Conservation (phyloP, 495 filamentous ascomycete species). For the Penicillium canescens region DNA sequence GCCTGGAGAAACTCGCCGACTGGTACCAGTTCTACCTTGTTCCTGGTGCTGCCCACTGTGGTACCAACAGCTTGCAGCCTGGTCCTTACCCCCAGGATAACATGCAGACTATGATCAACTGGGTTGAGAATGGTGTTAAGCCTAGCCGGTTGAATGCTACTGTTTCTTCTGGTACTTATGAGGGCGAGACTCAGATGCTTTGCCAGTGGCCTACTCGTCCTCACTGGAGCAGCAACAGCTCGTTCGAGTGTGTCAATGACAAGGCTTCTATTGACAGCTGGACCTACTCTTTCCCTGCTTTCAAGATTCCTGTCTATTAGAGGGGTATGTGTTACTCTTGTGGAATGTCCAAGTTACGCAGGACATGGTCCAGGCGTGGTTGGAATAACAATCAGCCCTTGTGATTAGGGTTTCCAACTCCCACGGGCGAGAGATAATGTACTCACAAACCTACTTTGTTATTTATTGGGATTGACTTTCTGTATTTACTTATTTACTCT, state of each 20-base stretch:
- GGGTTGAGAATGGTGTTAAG: constrained; percentile 49
- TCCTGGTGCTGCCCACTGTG: constrained; percentile 54
- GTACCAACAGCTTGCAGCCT: constrained; percentile 36
- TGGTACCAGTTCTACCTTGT: constrained; percentile 55
- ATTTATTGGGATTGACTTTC: too few relatives aligned
- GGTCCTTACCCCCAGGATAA: constrained; percentile 47
- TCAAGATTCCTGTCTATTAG: constrained; percentile 24
- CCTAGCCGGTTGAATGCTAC: constrained; percentile 39
- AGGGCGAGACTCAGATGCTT: constrained; percentile 35
- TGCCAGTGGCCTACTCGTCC: constrained; percentile 49
- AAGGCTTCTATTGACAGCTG: constrained; percentile 37
- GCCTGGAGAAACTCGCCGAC: constrained; percentile 39
- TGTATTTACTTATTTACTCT: too few relatives aligned
- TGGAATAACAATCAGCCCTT: too few relatives aligned
- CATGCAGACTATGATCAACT: constrained; percentile 44
- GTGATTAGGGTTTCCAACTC: too few relatives aligned
- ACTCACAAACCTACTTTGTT: too few relatives aligned
- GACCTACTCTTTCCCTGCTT: constrained; percentile 32
- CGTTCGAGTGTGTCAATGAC: constrained; percentile 41
- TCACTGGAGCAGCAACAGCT: constrained; percentile 32
- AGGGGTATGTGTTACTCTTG: too few relatives aligned
- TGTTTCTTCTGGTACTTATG: constrained; percentile 19
- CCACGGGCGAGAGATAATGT: too few relatives aligned
- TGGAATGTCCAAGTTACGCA: too few relatives aligned
- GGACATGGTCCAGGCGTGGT: too few relatives aligned